phyloP scores from a whole-genome alignment of 441 rosid species.

The Capsella rubella region DNA sequence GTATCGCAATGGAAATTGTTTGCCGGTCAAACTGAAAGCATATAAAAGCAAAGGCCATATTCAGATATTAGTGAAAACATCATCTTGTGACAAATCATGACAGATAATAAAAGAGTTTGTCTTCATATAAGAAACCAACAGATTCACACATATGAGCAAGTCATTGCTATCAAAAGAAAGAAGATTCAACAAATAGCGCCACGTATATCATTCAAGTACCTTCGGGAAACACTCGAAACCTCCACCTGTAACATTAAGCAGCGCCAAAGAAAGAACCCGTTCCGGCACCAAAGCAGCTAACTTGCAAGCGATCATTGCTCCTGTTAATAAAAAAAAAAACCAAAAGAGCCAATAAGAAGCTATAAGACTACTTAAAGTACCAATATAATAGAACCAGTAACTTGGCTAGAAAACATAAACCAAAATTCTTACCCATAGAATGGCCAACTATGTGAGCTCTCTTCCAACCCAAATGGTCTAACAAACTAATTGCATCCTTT shows the following conservation, averaged over 20 bases:
- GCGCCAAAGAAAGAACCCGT: slow-evolving; percentile 82
- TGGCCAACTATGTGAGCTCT: slow-evolving; percentile 91
- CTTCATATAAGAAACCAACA: slow-evolving; percentile 24
- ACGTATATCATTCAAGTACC: slow-evolving; percentile 53
- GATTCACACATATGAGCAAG: slow-evolving; percentile 3
- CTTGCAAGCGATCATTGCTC: slow-evolving; percentile 97
- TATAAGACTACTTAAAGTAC: background rate
- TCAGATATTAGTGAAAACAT: slow-evolving; percentile 11
- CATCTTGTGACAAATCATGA: slow-evolving; percentile 11
- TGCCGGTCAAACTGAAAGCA: slow-evolving; percentile 67
- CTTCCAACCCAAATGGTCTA: slow-evolving; percentile 95
- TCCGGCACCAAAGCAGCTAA: slow-evolving; percentile 87
- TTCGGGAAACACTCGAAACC: slow-evolving; percentile 93
- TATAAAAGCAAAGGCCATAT: slow-evolving; percentile 24
- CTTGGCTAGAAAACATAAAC: background rate
- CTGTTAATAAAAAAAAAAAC: slow-evolving; percentile 46
- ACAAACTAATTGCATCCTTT: slow-evolving; percentile 75
- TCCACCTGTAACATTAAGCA: slow-evolving; percentile 97
- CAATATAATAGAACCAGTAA: background rate
- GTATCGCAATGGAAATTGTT: slow-evolving; percentile 77
- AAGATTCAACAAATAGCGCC: slow-evolving; percentile 23
- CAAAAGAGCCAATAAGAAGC: background rate
- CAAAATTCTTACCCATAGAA: slow-evolving; percentile 81
- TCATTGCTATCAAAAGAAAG: slow-evolving; percentile 15
- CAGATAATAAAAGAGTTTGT: slow-evolving; percentile 13